A percentile compares a stretch with the other conserved stretches of the same genome.
Evolutionary conservation across 1,139 yeast genomes (phyloP).

Genomic region (Kurtzmaniella quercitrusa): DNA sequence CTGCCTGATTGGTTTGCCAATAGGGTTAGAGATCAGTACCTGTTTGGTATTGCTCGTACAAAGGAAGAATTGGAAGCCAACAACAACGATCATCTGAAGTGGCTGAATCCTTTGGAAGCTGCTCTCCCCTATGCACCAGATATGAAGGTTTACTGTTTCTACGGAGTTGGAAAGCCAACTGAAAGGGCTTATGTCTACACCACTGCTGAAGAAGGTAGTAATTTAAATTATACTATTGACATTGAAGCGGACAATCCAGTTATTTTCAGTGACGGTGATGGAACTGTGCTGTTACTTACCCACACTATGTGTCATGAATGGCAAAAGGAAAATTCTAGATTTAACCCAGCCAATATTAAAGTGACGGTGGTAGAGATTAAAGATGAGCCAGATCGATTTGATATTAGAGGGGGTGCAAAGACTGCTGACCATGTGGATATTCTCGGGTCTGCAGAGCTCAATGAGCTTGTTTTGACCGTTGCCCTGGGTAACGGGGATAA

Average conservation of each 20-base stretch:
- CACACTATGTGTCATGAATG: conserved; percentile 81
- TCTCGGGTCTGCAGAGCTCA: conserved; percentile 86
- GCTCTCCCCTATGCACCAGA: conserved; percentile 91
- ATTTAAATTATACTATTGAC: conserved; percentile 66
- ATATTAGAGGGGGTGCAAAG: conserved; percentile 94
- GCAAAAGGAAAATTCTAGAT: conserved; percentile 66
- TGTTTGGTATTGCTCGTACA: conserved; percentile 69
- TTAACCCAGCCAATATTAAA: conserved; percentile 71
- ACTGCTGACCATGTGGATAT: conserved; percentile 98
- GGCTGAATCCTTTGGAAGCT: conserved; percentile 92
- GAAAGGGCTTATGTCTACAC: conserved; percentile 87
- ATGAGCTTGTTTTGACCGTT: conserved; percentile 75
- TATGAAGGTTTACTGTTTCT: conserved; percentile 82
- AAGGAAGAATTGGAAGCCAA: conserved; percentile 56
- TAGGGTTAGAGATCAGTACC: conserved; percentile 65
- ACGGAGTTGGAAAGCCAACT: conserved; percentile 94
- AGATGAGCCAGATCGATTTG: conserved; percentile 91
- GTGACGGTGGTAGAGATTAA: conserved; percentile 85
- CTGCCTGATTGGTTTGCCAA: conserved; percentile 75
- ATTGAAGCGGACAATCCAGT: conserved; percentile 58
- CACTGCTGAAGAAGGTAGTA: conserved; percentile 50
- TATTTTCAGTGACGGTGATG: conserved; percentile 88
- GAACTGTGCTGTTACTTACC: conserved; percentile 83
- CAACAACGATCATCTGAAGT: conserved; percentile 66
- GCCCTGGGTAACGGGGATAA: conserved; percentile 75